Conservation (phyloP, 1,284 basidiomycete species). For the Malassezia vespertilionis region DNA sequence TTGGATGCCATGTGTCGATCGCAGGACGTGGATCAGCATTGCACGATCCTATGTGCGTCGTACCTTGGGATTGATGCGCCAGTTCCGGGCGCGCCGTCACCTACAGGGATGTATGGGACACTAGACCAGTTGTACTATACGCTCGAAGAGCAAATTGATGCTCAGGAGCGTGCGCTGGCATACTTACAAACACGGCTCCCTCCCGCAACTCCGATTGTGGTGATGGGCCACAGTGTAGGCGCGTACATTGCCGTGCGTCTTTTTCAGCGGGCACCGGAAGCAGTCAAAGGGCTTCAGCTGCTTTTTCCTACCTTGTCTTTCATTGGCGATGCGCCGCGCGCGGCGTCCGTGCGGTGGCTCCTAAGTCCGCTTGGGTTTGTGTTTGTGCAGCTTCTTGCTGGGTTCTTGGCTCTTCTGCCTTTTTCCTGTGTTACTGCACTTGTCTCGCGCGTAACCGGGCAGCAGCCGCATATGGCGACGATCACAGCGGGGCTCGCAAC, state of each 20-base stretch:
- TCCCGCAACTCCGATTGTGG: background rate
- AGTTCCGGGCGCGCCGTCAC: constrained; percentile 1
- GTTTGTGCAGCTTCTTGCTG: background rate
- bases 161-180: background rate
- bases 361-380: background rate
- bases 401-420: constrained; percentile 2
- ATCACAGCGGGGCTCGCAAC: background rate
- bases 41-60: constrained; percentile 8
- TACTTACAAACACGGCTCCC: background rate
- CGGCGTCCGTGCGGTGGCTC: background rate
- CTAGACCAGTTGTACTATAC: constrained; percentile 3
- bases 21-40: background rate
- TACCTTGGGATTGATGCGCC: constrained; percentile 1
- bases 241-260: constrained; percentile 11
- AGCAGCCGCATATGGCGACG: background rate
- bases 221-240: constrained; percentile 16
- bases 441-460: background rate
- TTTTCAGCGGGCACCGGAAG: background rate
- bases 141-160: constrained; percentile 8
- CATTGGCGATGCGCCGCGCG: constrained; percentile 7
- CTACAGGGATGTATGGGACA: background rate
- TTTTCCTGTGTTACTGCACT: background rate
- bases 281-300: constrained; percentile 3
- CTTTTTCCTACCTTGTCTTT: constrained; percentile 13
- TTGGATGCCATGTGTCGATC: background rate